Evolutionary conservation across 2,329 filamentous ascomycete species (phyloP).

Genomic region (Podosphaera xanthii): DNA sequence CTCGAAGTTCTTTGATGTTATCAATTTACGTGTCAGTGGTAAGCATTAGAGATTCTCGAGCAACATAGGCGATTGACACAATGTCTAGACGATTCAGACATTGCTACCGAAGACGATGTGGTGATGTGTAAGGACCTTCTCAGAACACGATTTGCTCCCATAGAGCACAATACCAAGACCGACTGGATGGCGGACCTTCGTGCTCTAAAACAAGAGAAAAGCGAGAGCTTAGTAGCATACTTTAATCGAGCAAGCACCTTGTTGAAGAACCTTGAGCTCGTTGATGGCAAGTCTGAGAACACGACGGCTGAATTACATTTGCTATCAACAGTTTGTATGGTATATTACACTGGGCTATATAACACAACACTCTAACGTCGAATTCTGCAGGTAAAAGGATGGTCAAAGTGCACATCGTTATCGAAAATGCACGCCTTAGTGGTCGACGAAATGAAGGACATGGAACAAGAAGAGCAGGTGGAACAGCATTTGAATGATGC

Average conservation of each 20-base stretch:
- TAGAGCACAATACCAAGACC: constrained; percentile 43
- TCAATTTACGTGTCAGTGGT: not conserved
- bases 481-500: not conserved
- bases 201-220: constrained; percentile 35
- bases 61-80: not conserved
- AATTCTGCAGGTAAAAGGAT: no score
- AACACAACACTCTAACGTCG: no score
- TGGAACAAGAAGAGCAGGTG: not conserved
- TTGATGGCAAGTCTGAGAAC: no score
- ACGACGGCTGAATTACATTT: no score
- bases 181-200: constrained; percentile 99
- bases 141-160: constrained; percentile 12
- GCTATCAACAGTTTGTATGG: no score
- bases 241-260: no score
- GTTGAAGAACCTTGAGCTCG: no score
- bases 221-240: no score
- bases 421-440: not conserved
- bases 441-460: not conserved
- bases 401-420: not conserved
- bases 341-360: no score
- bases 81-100: not conserved
- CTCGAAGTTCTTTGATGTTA: not conserved
- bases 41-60: not conserved
- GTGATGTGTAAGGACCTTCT: not conserved
- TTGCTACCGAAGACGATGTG: not conserved